Evolutionary conservation across 2,329 filamentous ascomycete species (phyloP), one percentile per base, ranked within the genome.

Genomic region (Penicillium verrucosum): DNA sequence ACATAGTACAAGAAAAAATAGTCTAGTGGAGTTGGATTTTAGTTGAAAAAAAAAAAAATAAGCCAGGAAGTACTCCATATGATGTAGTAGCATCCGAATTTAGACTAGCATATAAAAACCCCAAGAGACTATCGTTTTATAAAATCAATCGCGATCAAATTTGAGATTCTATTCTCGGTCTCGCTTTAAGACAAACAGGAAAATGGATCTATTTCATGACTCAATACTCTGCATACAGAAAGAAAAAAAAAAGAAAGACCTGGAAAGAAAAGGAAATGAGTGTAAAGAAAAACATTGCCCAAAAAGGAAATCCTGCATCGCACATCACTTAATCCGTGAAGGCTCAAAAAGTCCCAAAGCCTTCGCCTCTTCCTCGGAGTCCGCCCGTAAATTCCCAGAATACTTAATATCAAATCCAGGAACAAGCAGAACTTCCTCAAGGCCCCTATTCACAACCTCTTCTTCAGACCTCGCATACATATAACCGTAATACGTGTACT

Each of bases 381-480:
- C 9, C 27, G 54, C 54, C 12, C 3, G 23, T 8, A 56, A 21
- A 45, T 41, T n/a, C 8, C 54, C 54, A 18, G 41, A 56, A 25
- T 46, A 56, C 38, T 52, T 56, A 7, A 36, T 29, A 14, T 25
- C 14, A 11, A 46, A 56, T 7, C 54, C 54, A n/a, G 54, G 54
- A 23, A 52, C 41, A 10, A 45, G 41, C 5, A 46, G n/a, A 16
- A 14, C 34, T 41, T 41, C 21, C 27, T 36, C 27, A 2, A 56
- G 16, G 2, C 54, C 54, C 25, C 29, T 51, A n/a, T 52, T 11
- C 11, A 52, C 7, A 27, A 52, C 41, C 18, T 51, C 41, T 3
- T 46, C 47, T 36, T 56, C 41, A 1, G 41, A 45, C 7, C 14
- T 2, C 1, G 27, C 54, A 27, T 41, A 56, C 54, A 56, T 56